phyloP scores from a whole-genome alignment of 805 yeast genomes.

The Schwanniomyces vanrijiae region DNA sequence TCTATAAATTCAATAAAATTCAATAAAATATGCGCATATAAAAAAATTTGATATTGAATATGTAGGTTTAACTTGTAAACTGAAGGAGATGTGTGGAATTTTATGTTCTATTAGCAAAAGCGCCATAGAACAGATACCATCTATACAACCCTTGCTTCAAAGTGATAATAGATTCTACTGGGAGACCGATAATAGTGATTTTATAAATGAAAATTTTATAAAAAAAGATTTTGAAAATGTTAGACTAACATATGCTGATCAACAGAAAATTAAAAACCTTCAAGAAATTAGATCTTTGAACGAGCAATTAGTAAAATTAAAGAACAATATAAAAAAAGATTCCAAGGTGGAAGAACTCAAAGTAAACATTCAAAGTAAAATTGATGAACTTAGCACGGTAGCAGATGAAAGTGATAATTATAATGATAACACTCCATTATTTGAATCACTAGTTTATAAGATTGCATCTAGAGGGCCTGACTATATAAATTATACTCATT shows the following conservation, averaged over 20 bases:
- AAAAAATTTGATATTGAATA: neutral
- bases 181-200: conserved; percentile 11
- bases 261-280: conserved; percentile 27
- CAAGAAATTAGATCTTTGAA: conserved; percentile 27
- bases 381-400: conserved; percentile 10
- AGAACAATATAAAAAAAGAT: conserved; percentile 27
- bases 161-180: conserved; percentile 5
- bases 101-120: conserved; percentile 30
- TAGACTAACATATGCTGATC: conserved; percentile 15
- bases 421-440: conserved; percentile 11
- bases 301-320: conserved; percentile 19
- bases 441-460: conserved; percentile 40
- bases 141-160: neutral
- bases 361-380: conserved; percentile 11
- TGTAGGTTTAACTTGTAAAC: neutral
- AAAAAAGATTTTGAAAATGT: conserved; percentile 7
- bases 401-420: conserved; percentile 3
- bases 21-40: neutral
- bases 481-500: conserved; percentile 26
- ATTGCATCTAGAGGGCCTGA: conserved; percentile 68
- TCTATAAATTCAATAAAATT: neutral
- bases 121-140: neutral
- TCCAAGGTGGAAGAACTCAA: conserved; percentile 9
- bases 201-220: conserved; percentile 8
- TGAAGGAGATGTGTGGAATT: conserved; percentile 55